phyloP scores from a whole-genome alignment of 768 basidiomycete genomes.

The Kwoniella sp. region DNA sequence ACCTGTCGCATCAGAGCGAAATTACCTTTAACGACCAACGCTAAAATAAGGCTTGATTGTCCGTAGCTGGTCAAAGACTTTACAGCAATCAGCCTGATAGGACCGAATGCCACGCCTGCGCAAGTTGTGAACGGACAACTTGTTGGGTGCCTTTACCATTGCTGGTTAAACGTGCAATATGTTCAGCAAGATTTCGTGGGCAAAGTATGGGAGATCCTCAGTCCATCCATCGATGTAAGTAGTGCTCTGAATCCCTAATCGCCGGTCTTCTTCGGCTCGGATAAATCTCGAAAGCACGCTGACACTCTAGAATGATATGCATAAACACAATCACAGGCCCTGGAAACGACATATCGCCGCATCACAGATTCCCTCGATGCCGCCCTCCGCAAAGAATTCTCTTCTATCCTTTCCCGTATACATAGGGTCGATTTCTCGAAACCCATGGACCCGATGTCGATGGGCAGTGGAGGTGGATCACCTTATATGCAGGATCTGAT shows the following conservation, averaged over 20 bases:
- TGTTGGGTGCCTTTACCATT: slow-evolving; percentile 76
- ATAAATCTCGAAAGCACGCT: background rate
- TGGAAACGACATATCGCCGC: slow-evolving; percentile 41
- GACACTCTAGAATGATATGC: background rate
- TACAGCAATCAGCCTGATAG: slow-evolving; percentile 71
- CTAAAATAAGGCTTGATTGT: background rate
- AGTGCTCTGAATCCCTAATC: no score
- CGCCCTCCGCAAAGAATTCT: slow-evolving; percentile 72
- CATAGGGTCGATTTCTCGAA: slow-evolving; percentile 83
- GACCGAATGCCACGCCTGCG: slow-evolving; percentile 75
- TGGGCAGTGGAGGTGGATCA: slow-evolving; percentile 65
- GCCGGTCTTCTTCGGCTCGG: no score
- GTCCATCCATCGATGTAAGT: slow-evolving; percentile 66
- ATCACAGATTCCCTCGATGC: slow-evolving; percentile 54
- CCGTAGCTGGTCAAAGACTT: slow-evolving; percentile 73
- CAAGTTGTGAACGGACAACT: slow-evolving; percentile 76
- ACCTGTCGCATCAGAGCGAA: no score
- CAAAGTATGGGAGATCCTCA: slow-evolving; percentile 63
- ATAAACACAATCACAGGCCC: slow-evolving; percentile 7
- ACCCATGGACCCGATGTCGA: slow-evolving; percentile 64
- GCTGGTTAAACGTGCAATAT: slow-evolving; percentile 68
- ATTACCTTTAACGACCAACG: no score
- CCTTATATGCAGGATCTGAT: slow-evolving; percentile 88
- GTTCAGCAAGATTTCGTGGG: slow-evolving; percentile 70
- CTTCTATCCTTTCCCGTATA: slow-evolving; percentile 71